Evolutionary conservation across 2,329 filamentous ascomycete species (phyloP).

Genomic region (Magnaporthiopsis incrustans): DNA sequence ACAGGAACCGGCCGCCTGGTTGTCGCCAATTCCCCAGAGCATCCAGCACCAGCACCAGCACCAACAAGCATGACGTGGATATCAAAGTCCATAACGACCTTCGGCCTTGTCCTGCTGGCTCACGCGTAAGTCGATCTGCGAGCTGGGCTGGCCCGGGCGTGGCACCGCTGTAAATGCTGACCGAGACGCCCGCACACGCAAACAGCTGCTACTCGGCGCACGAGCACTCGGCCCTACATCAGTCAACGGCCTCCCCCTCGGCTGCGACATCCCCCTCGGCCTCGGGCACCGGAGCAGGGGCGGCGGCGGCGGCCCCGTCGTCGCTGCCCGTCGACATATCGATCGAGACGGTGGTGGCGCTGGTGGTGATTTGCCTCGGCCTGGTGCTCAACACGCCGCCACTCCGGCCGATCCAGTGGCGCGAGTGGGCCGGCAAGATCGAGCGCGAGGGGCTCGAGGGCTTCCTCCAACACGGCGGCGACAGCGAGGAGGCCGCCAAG

Average conservation of each 20-base stretch:
- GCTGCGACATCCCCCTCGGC: conserved; percentile 1
- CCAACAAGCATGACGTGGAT: conserved; percentile 57
- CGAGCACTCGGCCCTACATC: conserved; percentile 74
- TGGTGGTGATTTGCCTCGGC: conserved; percentile 73
- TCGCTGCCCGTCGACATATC: conserved; percentile 77
- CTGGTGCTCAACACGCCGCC: conserved; percentile 71
- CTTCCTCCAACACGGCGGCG: conserved; percentile 41
- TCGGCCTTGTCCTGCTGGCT: conserved; percentile 71
- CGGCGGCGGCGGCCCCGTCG: conserved; percentile 30
- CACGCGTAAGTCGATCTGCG: conserved; percentile 64
- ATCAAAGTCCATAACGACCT: conserved; percentile 60
- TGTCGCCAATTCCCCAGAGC: background rate
- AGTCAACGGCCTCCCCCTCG: conserved; percentile 41
- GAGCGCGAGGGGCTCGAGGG: conserved; percentile 61
- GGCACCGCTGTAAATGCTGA: background rate
- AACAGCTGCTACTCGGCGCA: conserved; percentile 89
- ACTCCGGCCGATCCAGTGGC: conserved; percentile 78
- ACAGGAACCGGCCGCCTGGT: background rate
- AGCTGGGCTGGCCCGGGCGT: background rate
- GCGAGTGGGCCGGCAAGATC: conserved; percentile 74
- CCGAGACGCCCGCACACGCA: background rate
- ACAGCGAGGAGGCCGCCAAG: conserved; percentile 54
- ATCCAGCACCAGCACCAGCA: background rate
- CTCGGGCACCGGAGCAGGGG: conserved; percentile 23
- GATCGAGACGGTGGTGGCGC: conserved; percentile 75